Conservation (phyloP, 2,329 filamentous ascomycete genomes). For the Penicillium sp. region DNA sequence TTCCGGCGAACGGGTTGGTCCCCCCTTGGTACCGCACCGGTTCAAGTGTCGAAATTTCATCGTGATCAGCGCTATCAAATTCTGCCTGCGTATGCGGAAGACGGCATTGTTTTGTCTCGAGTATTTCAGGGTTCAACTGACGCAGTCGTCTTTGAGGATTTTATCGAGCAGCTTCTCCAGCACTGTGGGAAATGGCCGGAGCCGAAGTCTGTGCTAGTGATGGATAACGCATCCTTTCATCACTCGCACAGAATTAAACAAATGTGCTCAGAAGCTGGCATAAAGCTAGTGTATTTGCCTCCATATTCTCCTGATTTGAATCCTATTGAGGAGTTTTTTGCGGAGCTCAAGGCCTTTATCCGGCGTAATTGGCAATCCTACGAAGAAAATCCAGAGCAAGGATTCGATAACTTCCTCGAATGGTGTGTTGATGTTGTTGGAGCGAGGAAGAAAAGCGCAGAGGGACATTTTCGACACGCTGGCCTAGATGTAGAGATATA, state of each 20-base stretch:
- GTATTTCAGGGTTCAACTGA: conserved; percentile 2
- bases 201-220: conserved; percentile 15
- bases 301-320: conserved; percentile 39
- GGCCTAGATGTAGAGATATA: conserved; percentile 25
- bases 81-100: not conserved
- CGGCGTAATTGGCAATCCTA: not conserved
- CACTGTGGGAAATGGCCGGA: conserved; percentile 2
- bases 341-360: conserved; percentile 29
- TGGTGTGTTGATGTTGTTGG: not conserved
- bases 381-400: not conserved
- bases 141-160: not conserved
- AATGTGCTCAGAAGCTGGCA: not conserved
- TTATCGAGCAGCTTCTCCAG: not conserved
- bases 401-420: not conserved
- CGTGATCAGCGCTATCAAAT: not conserved
- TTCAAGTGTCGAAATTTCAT: not conserved
- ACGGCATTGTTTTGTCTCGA: conserved; percentile 2
- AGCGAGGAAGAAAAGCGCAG: not conserved
- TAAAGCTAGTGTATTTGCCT: conserved; percentile 19
- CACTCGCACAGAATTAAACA: not conserved
- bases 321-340: conserved; percentile 36
- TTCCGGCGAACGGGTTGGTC: conserved; percentile 2
- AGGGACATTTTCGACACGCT: not conserved
- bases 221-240: not conserved
- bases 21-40: not conserved